These are phyloP conservation scores for Candida sp. DNA, from an alignment of 1,139 yeast species.

Conservation along the genomic window DNA sequence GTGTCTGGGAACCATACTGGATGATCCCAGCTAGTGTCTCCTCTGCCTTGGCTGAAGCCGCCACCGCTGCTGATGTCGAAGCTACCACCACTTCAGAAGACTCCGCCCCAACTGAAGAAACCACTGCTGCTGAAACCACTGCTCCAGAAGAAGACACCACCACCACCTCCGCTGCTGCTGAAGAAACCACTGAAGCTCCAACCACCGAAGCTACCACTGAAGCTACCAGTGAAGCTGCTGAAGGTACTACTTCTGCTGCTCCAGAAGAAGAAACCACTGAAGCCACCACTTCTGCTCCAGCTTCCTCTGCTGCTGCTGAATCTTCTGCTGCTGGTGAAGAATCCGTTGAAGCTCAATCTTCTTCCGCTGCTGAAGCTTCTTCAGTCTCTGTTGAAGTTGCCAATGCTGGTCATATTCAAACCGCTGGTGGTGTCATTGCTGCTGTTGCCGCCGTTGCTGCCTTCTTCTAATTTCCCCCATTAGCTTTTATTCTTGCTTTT, in stretches of 20 bases:
- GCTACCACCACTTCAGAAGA: neutral
- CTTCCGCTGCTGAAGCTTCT: conserved; percentile 7
- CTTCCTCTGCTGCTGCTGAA: conserved; percentile 7
- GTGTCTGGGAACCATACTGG: conserved; percentile 46
- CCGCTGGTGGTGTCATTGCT: conserved; percentile 15
- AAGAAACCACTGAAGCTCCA: conserved; percentile 5
- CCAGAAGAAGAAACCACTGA: conserved; percentile 9
- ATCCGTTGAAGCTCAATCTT: conserved; percentile 3
- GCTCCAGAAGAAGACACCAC: neutral
- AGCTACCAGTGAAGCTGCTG: conserved; percentile 5
- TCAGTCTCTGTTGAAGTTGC: conserved; percentile 6
- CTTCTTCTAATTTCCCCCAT: conserved; percentile 7
- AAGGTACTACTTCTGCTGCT: conserved; percentile 3
- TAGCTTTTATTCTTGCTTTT: neutral
- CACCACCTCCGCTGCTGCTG: neutral
- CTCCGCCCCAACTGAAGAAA: neutral
- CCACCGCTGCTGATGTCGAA: conserved; percentile 15
- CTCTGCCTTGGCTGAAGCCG: conserved; percentile 35
- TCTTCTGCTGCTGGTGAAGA: neutral
- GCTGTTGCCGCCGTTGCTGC: conserved; percentile 14
- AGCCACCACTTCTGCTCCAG: conserved; percentile 6
- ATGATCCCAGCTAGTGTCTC: conserved; percentile 40
- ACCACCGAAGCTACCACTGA: conserved; percentile 9
- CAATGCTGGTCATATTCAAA: conserved; percentile 12
- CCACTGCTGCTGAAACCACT: neutral